Base-by-base conservation (phyloP, 768 basidiomycete species). In the Tylopilus sp. region DNA sequence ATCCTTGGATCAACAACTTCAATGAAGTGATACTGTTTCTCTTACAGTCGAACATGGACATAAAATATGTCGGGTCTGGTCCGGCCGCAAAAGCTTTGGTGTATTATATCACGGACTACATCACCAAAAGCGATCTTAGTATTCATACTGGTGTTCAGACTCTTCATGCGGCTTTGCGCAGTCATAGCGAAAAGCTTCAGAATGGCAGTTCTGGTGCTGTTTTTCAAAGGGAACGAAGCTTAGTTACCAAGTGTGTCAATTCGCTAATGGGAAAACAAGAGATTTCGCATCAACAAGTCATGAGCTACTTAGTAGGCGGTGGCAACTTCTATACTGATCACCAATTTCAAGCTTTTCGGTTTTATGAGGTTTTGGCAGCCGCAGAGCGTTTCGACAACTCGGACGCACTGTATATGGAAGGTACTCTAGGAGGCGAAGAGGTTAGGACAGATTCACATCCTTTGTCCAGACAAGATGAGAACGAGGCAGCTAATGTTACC, bases 251-350 rank as follows among this genome's bases (percentile, higher is more conserved):
- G 12, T 48, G 56, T 4, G 55, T 59, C 0, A 63, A 66, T 14
- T 46, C 57, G 0, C 52, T 68, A 47, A 62, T 70, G 51, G 57
- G 54, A 0, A 31, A 45, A 0, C 62, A 69, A 17, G 70, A 72
- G 22, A 47, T 70, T 0, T 72, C 70, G 0, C 64, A 66, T 9
- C 66, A 63, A 2, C 69, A 70, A 31, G 66, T 70, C 0, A 59
- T 67, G 61, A 67, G 65, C 22, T 68, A 68, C 28, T 21, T 70
- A 0, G 43, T 69, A 0, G 69, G 65, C 0, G 54, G 61, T 0
- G 68, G 66, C 0, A 63, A 65, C 22, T 34, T 51, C 25, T 69
- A 66, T n/a, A 55, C 41, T 0, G 56, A 52, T n/a, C 59, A 65
- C 2, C 2, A 14, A 1, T 45, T 31, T 28, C 16, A 4, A 2